Evolutionary conservation across 257 asterid species (phyloP).

Genomic region (Thymus quinquecostatus): DNA sequence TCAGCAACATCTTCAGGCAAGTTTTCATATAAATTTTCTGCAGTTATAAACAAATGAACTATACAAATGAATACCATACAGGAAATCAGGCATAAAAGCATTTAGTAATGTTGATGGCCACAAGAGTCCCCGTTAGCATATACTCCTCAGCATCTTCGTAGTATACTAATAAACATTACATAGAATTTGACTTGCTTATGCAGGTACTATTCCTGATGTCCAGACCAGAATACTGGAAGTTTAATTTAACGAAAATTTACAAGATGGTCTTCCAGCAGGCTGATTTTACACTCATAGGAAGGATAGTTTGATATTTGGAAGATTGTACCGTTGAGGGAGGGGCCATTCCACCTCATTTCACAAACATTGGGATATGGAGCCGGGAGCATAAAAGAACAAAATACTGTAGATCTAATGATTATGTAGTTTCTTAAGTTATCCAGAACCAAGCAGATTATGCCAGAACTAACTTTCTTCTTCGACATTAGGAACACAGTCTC

Average conservation of each 20-base stretch:
- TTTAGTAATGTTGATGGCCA: not conserved
- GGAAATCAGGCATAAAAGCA: not conserved
- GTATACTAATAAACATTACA: constrained; percentile 2
- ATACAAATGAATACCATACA: constrained; percentile 22
- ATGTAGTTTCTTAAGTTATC: not conserved
- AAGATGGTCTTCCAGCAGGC: no score
- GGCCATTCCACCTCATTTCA: not conserved
- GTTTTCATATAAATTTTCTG: constrained; percentile 47
- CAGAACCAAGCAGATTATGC: not conserved
- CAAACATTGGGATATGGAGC: not conserved
- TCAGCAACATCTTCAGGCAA: constrained; percentile 48
- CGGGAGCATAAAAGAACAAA: not conserved
- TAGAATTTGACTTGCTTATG: not conserved
- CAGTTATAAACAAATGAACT: constrained; percentile 22
- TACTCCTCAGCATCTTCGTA: not conserved
- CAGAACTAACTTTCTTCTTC: not conserved
- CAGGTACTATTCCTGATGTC: not conserved
- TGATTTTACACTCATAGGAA: not conserved
- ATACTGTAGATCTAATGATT: not conserved
- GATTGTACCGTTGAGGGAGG: not conserved
- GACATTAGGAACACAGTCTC: not conserved
- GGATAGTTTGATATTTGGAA: not conserved
- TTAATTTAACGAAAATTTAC: no score
- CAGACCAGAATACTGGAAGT: not conserved
- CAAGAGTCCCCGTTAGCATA: not conserved